Base-by-base conservation (phyloP, 2,329 filamentous ascomycete genomes). In the Hortaea sp. region DNA sequence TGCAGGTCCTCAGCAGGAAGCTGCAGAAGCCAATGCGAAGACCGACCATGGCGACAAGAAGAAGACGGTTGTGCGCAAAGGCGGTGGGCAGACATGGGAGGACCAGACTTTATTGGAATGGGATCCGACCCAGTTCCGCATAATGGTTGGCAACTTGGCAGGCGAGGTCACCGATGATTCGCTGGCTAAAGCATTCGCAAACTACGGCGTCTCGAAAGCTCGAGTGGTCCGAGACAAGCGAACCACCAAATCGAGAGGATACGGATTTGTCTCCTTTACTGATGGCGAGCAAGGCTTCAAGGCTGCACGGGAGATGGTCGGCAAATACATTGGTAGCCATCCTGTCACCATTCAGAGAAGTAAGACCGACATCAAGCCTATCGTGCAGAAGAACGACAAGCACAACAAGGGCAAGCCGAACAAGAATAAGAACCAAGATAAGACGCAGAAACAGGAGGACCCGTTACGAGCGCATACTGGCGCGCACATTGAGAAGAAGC, bases 301-400 rank as follows among this genome's bases (percentile, higher is more conserved):
- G 59, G 90, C 92, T 1, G 90, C 88, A 59, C 88, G 92, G 69
- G 90, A 97, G 70, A 97, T 97, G 92, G 86, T 95, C 61, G 89
- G 89, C 57, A 97, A 98, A 70, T 98, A 98, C 68, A 97, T 98
- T 63, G 90, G 94, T 59, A 95, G 88, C 64, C 92, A 97, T 66
- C 92, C 92, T 0, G 86, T 66, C 37, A 60, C 63, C 28, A 78
- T 97, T 55, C 82, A 85, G 66, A 86, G 92, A 65, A 88, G 86
- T 54, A 94, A 84, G 56, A 95, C 90, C 5, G 89, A 97, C 66
- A 88, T 98, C 66, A 88, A 86, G 63, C 79, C 88, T 4, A 75
- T 81, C 9, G 76, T 75, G n/a, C 76, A 79, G 51, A 66, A 66
- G 49, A 66, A 72, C 30, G 63, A 68, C 57, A 63, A 57, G 41